Base-by-base conservation (phyloP, 345 rosid genomes). In the Barbarea vulgaris region DNA sequence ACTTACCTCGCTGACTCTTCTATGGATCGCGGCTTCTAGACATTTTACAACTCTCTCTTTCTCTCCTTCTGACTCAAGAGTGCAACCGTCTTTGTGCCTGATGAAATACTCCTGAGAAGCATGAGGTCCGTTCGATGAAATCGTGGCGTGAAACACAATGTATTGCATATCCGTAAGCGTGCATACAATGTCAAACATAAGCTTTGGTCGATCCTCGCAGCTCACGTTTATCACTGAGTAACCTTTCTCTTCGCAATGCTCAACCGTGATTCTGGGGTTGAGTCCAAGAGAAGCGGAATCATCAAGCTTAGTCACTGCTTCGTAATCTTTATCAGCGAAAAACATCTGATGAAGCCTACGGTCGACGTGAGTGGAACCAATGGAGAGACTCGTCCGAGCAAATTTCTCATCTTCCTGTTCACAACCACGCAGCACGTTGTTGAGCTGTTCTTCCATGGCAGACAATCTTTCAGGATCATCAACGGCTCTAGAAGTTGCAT, bases 121-220 rank as follows among this genome's bases (percentile, higher is more conserved):
- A 79, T 79, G 78, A 56, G 96, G 90, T n/a, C 89, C 96, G 31
- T 80, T 83, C 0, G 98, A 91, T 6, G 88, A 82, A 54, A 91
- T 87, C 48, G 79, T 81, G 48, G 98, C 98, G 72, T 91, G 98
- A 57, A 90, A 94, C 74, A 94, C 97, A 67, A 90, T 95, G 76
- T 94, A 94, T 28, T 94, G 96, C 98, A 91, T 90, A 57, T 94
- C 98, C 9, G 98, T 94, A 37, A 94, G 88, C 24, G 98, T 94
- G 87, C 96, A 94, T 14, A 94, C 97, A 78, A 91, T 87, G 80
- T 94, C 98, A 39, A 91, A 94, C 81, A 91, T 77, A 37, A 94
- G 89, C 85, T 91, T 91, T 0, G 97, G 87, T 22, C 98, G 81
- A 82, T 94, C 98, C 72, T 90, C 88, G 80, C 93, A 84, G 66